Base-by-base conservation (phyloP, 768 basidiomycete species). In the Pisolithus marmoratus region DNA sequence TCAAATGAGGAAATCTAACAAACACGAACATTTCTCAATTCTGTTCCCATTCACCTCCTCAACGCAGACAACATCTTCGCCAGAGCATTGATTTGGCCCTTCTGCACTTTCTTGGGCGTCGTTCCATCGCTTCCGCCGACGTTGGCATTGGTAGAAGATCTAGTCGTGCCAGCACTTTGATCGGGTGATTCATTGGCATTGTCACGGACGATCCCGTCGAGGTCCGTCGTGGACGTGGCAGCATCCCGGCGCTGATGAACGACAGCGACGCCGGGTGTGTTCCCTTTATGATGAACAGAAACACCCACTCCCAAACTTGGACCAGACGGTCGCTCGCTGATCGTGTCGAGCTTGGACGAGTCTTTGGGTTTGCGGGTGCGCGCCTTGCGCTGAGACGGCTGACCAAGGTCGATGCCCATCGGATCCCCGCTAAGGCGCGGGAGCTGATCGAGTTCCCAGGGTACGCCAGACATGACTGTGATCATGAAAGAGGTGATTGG, bases 31-130 rank as follows among this genome's bases (percentile, higher is more conserved):
- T 44, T 51, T 63, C 51, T 47, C 34, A 65, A 65, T 59, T 63
- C 61, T 63, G 56, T 65, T 58, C 61, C 61, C 63, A 57, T 66
- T 49, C 56, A 87, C 62, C 84, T 84, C 62, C 86, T 77, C 70
- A 90, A 69, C 48, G 87, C 86, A 52, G 84, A 90, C 53, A 94
- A 73, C 89, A 94, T 90, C 83, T 94, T 94, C 52, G 91, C 91
- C 60, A 94, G 75, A 38, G 89, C 81, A 61, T 85, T 84, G 72
- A 93, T 93, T 75, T 94, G 92, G 45, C 86, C 88, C 70, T 85
- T 92, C 74, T 90, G 85, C 62, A 89, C 85, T 72, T 87, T 91
- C 78, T 89, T 72, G 48, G 81, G 79, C 46, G 51, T 70, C 64
- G 20, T 73, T 76, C 50, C 77, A 53, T 34, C 55, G 55, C 42